These are phyloP conservation scores for Paralagenidium karlingii DNA, from an alignment of 352 stramenopile species.

Conservation along the genomic window DNA sequence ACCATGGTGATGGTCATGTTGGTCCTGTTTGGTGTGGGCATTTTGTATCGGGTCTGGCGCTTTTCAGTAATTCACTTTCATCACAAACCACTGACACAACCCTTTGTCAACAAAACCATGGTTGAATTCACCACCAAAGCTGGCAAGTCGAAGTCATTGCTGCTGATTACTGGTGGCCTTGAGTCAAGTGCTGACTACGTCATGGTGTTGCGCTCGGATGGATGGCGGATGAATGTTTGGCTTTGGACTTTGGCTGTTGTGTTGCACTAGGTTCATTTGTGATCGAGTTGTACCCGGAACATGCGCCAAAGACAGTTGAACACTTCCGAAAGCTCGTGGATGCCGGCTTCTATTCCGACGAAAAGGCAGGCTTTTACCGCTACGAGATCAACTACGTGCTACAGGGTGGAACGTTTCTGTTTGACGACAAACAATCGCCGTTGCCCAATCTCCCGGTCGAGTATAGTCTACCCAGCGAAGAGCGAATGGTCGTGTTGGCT, in stretches of 20 bases:
- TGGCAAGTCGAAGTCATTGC: constrained; percentile 12
- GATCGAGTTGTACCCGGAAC: constrained; percentile 63
- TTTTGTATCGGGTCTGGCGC: too few species aligned
- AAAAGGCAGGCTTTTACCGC: constrained; percentile 70
- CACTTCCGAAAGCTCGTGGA: constrained; percentile 59
- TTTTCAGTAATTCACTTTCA: too few species aligned
- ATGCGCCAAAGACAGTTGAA: constrained; percentile 59
- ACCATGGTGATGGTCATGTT: too few species aligned
- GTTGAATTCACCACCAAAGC: constrained; percentile 70
- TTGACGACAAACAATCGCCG: constrained; percentile 44
- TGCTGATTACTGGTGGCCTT: neutral
- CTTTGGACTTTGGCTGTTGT: neutral
- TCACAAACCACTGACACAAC: constrained; percentile 35
- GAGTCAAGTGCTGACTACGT: constrained; percentile 1
- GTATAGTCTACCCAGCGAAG: constrained; percentile 64
- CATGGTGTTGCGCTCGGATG: too few species aligned
- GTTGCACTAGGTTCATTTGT: constrained; percentile 37
- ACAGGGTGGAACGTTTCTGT: constrained; percentile 63
- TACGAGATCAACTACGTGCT: constrained; percentile 73
- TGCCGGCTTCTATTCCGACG: constrained; percentile 44
- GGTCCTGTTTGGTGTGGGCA: too few species aligned
- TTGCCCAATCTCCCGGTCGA: constrained; percentile 59
- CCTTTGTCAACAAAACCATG: constrained; percentile 75
- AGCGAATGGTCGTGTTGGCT: constrained; percentile 75
- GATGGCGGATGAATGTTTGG: neutral